Conservation (phyloP, 495 filamentous ascomycete species). For the Aspergillus haitiensis region DNA sequence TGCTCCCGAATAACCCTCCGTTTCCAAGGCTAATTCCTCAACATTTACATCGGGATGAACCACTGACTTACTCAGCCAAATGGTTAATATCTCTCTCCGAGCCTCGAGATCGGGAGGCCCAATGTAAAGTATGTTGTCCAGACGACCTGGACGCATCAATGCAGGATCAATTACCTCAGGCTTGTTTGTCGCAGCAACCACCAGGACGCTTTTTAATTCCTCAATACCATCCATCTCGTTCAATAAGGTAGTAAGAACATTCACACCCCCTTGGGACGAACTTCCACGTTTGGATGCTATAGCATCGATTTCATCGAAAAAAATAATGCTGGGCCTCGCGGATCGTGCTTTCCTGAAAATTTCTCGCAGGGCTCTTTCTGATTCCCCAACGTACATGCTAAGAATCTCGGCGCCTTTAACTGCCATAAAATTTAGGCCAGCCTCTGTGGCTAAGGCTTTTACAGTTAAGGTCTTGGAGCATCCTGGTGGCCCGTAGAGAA, state of each 20-base stretch:
- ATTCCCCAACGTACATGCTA: slow-evolving; percentile 97
- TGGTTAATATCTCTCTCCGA: slow-evolving; percentile 72
- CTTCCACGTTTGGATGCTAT: slow-evolving; percentile 73
- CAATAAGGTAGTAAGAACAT: slow-evolving; percentile 86
- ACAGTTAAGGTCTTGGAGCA: slow-evolving; percentile 96
- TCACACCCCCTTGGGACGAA: slow-evolving; percentile 57
- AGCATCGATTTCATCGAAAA: slow-evolving; percentile 97
- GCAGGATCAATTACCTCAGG: slow-evolving; percentile 85
- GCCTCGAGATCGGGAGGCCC: slow-evolving; percentile 77
- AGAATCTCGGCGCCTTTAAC: slow-evolving; percentile 96
- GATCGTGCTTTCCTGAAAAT: slow-evolving; percentile 85
- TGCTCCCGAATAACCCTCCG: slow-evolving; percentile 83
- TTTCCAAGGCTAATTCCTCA: slow-evolving; percentile 62
- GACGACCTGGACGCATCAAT: slow-evolving; percentile 80
- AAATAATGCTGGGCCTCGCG: slow-evolving; percentile 89
- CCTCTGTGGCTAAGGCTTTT: slow-evolving; percentile 88
- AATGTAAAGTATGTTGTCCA: slow-evolving; percentile 90
- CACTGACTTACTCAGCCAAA: slow-evolving; percentile 60
- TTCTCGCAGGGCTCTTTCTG: slow-evolving; percentile 83
- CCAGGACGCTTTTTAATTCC: slow-evolving; percentile 74
- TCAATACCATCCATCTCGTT: slow-evolving; percentile 98
- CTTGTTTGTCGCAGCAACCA: slow-evolving; percentile 93
- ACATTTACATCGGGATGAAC: slow-evolving; percentile 67
- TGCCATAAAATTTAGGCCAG: slow-evolving; percentile 89
- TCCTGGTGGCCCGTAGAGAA: slow-evolving; percentile 92